Percentiles rank a stretch among this genome's conserved stretches.
These are phyloP conservation scores for Eleusine coracana DNA, from an alignment of 176 grass and related monocot genomes.

Conservation along the genomic window DNA sequence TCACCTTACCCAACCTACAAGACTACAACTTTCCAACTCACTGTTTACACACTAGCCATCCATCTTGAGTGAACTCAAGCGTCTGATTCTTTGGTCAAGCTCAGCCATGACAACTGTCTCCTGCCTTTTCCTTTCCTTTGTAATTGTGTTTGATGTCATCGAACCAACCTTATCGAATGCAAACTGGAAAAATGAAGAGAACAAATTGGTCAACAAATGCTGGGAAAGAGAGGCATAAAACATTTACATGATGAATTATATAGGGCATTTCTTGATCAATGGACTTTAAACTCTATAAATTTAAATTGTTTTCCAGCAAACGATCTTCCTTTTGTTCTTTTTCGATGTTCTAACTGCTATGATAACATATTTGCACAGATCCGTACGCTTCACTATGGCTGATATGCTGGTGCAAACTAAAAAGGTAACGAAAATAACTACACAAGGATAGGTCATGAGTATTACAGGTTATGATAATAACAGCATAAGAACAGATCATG, in stretches of 20 bases:
- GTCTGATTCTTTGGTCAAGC: conserved; percentile 82
- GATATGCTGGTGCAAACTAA: background rate
- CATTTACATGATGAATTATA: background rate
- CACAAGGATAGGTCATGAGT: background rate
- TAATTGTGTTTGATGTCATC: conserved; percentile 90
- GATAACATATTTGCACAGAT: background rate
- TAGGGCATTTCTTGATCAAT: background rate
- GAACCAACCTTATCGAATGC: conserved; percentile 96
- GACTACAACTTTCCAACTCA: conserved; percentile 18
- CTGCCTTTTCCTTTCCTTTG: conserved; percentile 93
- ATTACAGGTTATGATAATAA: background rate
- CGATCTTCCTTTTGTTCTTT: background rate
- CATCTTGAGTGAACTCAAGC: conserved; percentile 80
- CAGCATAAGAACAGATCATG: background rate
- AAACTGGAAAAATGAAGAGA: conserved; percentile 49
- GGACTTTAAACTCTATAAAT: background rate
- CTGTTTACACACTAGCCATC: conserved; percentile 48
- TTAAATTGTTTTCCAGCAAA: background rate
- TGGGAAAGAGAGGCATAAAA: background rate
- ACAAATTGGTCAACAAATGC: background rate
- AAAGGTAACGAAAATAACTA: background rate
- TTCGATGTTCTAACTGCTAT: background rate
- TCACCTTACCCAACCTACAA: conserved; percentile 2
- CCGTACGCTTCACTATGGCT: background rate
- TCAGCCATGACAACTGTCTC: conserved; percentile 94